A percentile compares a stretch with the other conserved stretches of the same genome.
Evolutionary conservation across 352 stramenopile genomes (phyloP).

Genomic region (Phytopythium cucurbitacearum): DNA sequence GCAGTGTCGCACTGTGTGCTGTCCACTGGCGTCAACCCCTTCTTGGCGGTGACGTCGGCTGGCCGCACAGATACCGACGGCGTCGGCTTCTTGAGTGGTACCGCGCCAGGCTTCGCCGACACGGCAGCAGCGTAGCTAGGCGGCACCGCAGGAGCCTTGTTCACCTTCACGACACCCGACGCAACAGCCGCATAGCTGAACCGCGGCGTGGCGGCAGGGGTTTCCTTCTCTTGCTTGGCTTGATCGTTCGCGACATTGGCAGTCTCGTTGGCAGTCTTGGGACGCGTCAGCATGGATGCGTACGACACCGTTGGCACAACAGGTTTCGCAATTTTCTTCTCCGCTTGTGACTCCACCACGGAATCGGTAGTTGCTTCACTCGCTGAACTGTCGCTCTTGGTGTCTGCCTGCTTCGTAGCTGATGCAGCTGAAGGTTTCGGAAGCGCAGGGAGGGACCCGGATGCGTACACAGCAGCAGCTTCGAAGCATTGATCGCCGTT

Average conservation of each 20-base stretch:
- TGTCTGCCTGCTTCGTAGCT: slow-evolving; percentile 3
- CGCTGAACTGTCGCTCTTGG: background rate
- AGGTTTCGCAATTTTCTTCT: slow-evolving; percentile 4
- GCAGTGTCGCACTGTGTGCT: slow-evolving; percentile 28
- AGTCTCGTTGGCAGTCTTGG: slow-evolving; percentile 24
- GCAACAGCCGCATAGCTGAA: slow-evolving; percentile 77
- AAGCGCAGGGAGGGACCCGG: slow-evolving; percentile 37
- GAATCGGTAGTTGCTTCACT: background rate
- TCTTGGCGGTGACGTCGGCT: no score
- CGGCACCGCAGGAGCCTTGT: slow-evolving; percentile 15
- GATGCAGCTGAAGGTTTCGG: slow-evolving; percentile 4
- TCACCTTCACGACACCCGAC: slow-evolving; percentile 52
- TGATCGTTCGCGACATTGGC: slow-evolving; percentile 8
- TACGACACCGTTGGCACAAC: slow-evolving; percentile 41
- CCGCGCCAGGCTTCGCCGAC: slow-evolving; percentile 19
- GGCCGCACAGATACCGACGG: background rate
- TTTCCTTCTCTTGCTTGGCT: slow-evolving; percentile 1
- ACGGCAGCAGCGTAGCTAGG: slow-evolving; percentile 70
- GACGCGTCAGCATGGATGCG: slow-evolving; percentile 41
- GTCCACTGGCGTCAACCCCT: background rate
- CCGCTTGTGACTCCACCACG: no score
- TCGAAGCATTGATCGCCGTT: slow-evolving; percentile 48
- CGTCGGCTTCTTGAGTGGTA: background rate
- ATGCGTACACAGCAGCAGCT: slow-evolving; percentile 61
- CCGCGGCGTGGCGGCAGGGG: slow-evolving; percentile 15